These are phyloP conservation scores for Eucalyptus cloeziana DNA, from an alignment of 345 rosid genomes.

Conservation along the genomic window DNA sequence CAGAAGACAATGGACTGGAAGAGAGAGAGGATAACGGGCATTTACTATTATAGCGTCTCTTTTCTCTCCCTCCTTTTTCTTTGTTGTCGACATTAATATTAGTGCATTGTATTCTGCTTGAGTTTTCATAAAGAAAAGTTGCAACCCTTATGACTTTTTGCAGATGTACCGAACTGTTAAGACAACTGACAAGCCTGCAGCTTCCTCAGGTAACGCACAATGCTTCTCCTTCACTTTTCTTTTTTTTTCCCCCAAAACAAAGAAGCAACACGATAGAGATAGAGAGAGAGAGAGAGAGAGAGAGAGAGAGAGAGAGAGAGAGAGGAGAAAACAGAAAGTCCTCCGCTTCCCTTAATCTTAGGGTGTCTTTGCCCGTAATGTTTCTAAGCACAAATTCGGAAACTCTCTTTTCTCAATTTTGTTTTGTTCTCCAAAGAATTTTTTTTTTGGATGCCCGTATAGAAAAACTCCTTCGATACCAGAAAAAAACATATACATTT, in stretches of 20 bases:
- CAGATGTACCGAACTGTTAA: conserved; percentile 94
- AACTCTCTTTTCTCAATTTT: not conserved
- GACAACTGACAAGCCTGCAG: conserved; percentile 78
- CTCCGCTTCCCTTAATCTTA: not conserved
- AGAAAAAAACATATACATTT: not conserved
- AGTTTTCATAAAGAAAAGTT: not conserved
- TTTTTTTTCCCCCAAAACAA: not conserved
- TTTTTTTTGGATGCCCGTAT: not conserved
- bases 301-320: not conserved
- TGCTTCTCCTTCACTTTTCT: not conserved
- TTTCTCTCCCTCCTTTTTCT: not conserved
- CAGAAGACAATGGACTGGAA: not conserved
- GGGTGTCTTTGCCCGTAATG: not conserved
- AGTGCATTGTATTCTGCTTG: not conserved
- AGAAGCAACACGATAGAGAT: not conserved
- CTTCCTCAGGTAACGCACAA: conserved; percentile 60
- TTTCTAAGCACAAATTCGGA: not conserved
- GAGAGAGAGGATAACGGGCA: not conserved
- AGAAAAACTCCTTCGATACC: not conserved
- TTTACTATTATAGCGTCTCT: not conserved
- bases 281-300: not conserved
- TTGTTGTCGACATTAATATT: not conserved
- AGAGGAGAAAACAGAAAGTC: not conserved
- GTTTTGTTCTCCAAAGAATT: not conserved
- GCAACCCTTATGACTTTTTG: not conserved